These are phyloP conservation scores for Gentiana macrophylla DNA, from an alignment of 257 asterid species.

Conservation along the genomic window DNA sequence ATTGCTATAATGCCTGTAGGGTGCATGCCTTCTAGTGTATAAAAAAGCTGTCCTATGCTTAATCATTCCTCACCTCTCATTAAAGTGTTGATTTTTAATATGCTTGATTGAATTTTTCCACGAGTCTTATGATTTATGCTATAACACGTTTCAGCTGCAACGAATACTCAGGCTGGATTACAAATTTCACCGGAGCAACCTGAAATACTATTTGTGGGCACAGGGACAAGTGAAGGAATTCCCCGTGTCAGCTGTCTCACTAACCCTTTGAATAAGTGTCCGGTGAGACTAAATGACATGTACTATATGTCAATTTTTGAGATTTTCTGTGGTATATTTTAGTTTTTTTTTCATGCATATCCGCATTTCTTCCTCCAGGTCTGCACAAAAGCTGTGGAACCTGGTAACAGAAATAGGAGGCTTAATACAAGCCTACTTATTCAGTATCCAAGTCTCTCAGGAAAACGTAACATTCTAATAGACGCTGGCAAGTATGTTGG, in stretches of 20 bases:
- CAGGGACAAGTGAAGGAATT: constrained; percentile 98
- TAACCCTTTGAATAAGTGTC: constrained; percentile 55
- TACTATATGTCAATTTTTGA: neutral
- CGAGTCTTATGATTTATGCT: neutral
- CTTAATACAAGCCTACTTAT: constrained; percentile 90
- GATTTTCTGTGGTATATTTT: neutral
- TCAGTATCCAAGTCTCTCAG: constrained; percentile 49
- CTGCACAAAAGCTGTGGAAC: constrained; percentile 73
- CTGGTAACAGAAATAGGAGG: constrained; percentile 72
- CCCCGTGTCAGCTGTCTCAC: constrained; percentile 99
- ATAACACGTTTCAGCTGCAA: constrained; percentile 32
- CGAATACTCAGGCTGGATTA: constrained; percentile 22
- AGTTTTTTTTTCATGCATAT: neutral
- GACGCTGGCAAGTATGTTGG: constrained; percentile 95
- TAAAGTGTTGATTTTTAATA: neutral
- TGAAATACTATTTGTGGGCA: constrained; percentile 74
- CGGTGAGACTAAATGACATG: constrained; percentile 31
- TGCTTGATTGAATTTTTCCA: neutral
- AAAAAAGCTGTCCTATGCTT: neutral
- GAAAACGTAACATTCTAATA: constrained; percentile 63
- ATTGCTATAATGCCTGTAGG: neutral
- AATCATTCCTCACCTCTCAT: neutral
- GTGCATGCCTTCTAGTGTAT: neutral
- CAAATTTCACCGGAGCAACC: constrained; percentile 34
- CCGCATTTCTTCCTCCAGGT: constrained; percentile 35